These are phyloP conservation scores for Hawksworthiomyces lignivorus DNA, from an alignment of 2,329 filamentous ascomycete genomes.

Conservation along the genomic window DNA sequence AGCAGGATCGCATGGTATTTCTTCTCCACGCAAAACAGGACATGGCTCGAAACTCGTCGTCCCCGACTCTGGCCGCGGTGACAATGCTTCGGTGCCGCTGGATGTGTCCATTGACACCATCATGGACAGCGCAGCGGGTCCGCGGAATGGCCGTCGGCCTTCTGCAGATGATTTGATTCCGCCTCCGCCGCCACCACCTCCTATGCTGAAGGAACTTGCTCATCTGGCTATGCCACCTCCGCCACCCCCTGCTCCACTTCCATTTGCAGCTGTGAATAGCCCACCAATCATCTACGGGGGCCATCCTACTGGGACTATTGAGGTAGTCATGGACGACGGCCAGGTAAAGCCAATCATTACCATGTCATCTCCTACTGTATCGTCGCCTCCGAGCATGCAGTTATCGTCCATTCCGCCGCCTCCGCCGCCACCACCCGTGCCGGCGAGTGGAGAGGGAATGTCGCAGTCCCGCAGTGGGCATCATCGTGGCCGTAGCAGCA, in stretches of 20 bases:
- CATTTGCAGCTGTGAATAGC: conserved; percentile 30
- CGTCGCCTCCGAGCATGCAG: conserved; percentile 25
- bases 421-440: conserved; percentile 24
- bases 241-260: conserved; percentile 52
- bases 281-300: conserved; percentile 32
- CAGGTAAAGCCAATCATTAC: conserved; percentile 22
- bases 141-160: conserved; percentile 27
- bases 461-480: conserved; percentile 34
- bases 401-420: conserved; percentile 38
- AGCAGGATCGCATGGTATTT: not conserved
- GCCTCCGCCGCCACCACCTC: conserved; percentile 46
- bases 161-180: conserved; percentile 43
- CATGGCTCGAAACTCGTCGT: conserved; percentile 9
- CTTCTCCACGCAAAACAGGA: not conserved
- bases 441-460: not conserved
- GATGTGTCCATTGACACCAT: not conserved
- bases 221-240: conserved; percentile 55
- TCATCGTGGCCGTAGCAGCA: conserved; percentile 49
- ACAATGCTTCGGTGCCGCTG: not conserved
- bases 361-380: too few species aligned
- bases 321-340: conserved; percentile 59
- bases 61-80: not conserved
- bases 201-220: conserved; percentile 54
- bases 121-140: not conserved
- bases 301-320: conserved; percentile 49